Evolutionary conservation across 805 yeast genomes (phyloP).

Genomic region (Hanseniaspora guilliermondii): DNA sequence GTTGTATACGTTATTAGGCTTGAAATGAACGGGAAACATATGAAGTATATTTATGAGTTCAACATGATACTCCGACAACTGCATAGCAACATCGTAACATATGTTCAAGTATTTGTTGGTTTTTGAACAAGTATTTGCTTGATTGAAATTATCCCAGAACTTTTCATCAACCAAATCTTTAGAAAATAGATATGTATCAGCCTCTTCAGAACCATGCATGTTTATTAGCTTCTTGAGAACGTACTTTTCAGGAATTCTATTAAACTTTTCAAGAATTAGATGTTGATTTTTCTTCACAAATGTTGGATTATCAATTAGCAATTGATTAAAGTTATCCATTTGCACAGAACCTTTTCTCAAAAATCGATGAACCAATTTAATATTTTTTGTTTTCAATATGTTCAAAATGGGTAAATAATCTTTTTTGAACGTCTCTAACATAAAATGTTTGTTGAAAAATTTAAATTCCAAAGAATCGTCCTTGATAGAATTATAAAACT

Average conservation of each 20-base stretch:
- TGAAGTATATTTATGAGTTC: background rate
- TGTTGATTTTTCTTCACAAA: background rate
- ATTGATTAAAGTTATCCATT: background rate
- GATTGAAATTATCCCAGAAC: slow-evolving; percentile 11
- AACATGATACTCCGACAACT: background rate
- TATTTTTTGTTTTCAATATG: slow-evolving; percentile 2
- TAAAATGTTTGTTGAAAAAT: background rate
- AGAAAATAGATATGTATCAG: background rate
- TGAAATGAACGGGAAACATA: slow-evolving; percentile 8
- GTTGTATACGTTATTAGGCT: background rate
- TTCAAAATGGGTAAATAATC: slow-evolving; percentile 1
- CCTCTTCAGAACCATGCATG: background rate
- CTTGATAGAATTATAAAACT: background rate
- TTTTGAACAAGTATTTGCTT: slow-evolving; percentile 8
- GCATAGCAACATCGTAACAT: slow-evolving; percentile 2
- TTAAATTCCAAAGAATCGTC: background rate
- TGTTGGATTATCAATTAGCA: background rate
- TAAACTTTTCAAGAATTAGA: background rate
- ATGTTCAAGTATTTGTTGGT: slow-evolving; percentile 3
- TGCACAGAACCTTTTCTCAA: slow-evolving; percentile 2
- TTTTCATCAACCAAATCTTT: slow-evolving; percentile 6
- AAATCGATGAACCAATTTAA: background rate
- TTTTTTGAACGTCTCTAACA: background rate
- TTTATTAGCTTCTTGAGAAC: slow-evolving; percentile 1
- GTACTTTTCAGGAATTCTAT: slow-evolving; percentile 10